A percentile compares a stretch with the other conserved stretches of the same genome.
These are phyloP conservation scores for Colletotrichum graminicola DNA, from an alignment of 2,329 filamentous ascomycete genomes.

Conservation along the genomic window DNA sequence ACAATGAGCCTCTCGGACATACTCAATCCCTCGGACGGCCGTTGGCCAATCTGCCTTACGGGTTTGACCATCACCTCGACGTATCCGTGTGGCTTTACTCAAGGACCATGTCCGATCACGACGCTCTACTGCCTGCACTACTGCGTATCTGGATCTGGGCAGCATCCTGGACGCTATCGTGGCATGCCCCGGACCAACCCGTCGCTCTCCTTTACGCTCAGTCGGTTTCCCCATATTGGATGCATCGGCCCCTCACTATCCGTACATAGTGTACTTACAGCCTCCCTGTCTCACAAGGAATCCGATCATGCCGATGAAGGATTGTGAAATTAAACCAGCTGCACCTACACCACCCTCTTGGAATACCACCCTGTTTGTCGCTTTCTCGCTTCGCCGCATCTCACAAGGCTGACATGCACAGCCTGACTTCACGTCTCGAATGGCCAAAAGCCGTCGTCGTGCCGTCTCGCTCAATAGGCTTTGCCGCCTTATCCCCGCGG, in stretches of 20 bases:
- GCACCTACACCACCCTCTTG: slow-evolving; percentile 18
- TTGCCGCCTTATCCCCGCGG: slow-evolving; percentile 11
- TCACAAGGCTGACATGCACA: slow-evolving; percentile 9
- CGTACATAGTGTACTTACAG: no score
- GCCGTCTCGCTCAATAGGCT: slow-evolving; percentile 9
- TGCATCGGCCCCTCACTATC: background rate
- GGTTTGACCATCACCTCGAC: background rate
- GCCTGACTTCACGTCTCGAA: slow-evolving; percentile 1
- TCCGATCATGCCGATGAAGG: slow-evolving; percentile 26
- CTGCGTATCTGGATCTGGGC: background rate
- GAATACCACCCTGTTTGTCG: slow-evolving; percentile 18
- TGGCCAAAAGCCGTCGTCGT: background rate
- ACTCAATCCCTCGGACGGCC: background rate
- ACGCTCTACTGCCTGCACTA: background rate
- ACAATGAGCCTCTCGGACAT: background rate
- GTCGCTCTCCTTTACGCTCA: slow-evolving; percentile 9
- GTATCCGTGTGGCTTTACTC: background rate
- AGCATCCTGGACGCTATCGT: background rate
- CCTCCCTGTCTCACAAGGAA: slow-evolving; percentile 17
- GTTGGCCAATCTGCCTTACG: background rate
- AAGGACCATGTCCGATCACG: background rate
- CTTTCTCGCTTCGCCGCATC: slow-evolving; percentile 28
- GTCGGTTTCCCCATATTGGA: slow-evolving; percentile 11
- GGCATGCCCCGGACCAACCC: background rate
- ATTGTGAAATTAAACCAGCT: slow-evolving; percentile 33